Conservation (phyloP, 2,329 filamentous ascomycete species). For the Aspergillus fumigatiaffinis region DNA sequence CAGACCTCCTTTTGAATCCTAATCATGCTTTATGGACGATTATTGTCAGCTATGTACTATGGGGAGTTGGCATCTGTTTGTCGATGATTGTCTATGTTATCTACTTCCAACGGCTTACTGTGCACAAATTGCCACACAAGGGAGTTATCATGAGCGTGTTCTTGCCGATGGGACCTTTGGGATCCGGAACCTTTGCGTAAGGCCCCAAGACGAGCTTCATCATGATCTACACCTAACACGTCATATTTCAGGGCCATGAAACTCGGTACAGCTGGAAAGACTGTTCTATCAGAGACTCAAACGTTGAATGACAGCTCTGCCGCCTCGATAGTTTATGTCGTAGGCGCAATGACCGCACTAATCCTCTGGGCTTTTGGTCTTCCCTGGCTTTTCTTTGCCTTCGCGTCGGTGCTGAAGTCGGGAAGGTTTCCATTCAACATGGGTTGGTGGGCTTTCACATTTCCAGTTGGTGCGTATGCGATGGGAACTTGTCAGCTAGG, state of each 20-base stretch:
- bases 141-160: conserved; percentile 66
- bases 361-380: conserved; percentile 33
- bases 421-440: conserved; percentile 54
- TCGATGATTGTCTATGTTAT: conserved; percentile 61
- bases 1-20: conserved; percentile 51
- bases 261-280: conserved; percentile 42
- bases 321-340: conserved; percentile 20
- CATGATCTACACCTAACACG: not conserved
- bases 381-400: conserved; percentile 31
- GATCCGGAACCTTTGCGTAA: conserved; percentile 58
- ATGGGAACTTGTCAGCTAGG: conserved; percentile 39
- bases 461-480: conserved; percentile 54
- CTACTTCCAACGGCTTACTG: conserved; percentile 63
- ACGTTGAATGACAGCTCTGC: conserved; percentile 20
- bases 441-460: conserved; percentile 58
- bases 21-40: conserved; percentile 57
- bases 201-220: not conserved
- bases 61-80: conserved; percentile 59
- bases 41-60: conserved; percentile 62
- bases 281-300: conserved; percentile 20
- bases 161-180: conserved; percentile 61
- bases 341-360: conserved; percentile 27
- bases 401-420: conserved; percentile 22
- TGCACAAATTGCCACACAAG: conserved; percentile 61
- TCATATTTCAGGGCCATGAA: conserved; percentile 40